Evolutionary conservation across 2,329 filamentous ascomycete species (phyloP).

Genomic region (Geoglossum cookeanum): DNA sequence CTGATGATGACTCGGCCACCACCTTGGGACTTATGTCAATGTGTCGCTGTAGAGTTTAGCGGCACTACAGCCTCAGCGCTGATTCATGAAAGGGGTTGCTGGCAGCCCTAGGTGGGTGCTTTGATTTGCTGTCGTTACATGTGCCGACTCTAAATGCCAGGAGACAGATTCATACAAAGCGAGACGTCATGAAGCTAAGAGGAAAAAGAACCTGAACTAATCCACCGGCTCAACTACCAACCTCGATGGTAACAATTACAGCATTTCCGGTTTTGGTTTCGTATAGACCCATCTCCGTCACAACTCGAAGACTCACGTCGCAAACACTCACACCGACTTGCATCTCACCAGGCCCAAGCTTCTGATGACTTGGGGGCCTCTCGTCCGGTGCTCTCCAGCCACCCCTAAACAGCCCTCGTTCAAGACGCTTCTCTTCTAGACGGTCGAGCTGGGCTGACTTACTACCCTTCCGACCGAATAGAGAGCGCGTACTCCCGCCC

Average conservation of each 20-base stretch:
- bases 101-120: no score
- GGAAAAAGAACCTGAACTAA: not conserved
- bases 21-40: no score
- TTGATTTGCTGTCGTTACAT: no score
- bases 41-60: no score
- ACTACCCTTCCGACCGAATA: slow-evolving; percentile 9
- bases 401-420: not conserved
- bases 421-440: not conserved
- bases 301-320: slow-evolving; percentile 23
- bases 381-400: slow-evolving; percentile 13
- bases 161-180: no score
- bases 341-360: not conserved
- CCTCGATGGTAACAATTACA: slow-evolving; percentile 10
- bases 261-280: slow-evolving; percentile 21
- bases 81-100: no score
- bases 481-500: not conserved
- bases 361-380: not conserved
- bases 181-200: no score
- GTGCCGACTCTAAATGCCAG: no score
- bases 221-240: not conserved
- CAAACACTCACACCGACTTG: slow-evolving; percentile 17
- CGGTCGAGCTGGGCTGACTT: slow-evolving; percentile 6
- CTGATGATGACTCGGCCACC: no score
- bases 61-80: no score
- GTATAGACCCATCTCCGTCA: slow-evolving; percentile 26